Conservation (phyloP, 2,329 filamentous ascomycete genomes). For the Coniochaeta pulveracea region DNA sequence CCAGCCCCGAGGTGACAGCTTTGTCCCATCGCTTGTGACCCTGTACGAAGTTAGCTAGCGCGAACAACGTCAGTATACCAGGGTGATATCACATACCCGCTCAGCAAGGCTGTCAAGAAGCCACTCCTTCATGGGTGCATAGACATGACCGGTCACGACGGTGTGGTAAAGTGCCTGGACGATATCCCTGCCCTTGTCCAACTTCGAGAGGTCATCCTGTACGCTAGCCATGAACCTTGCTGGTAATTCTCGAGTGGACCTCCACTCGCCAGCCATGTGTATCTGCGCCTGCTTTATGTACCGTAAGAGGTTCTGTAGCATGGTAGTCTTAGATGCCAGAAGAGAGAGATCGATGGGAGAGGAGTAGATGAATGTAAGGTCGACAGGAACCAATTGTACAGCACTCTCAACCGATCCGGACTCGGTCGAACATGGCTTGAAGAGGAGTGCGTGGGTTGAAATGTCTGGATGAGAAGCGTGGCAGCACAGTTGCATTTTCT, state of each 20-base stretch:
- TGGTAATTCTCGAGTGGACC: slow-evolving; percentile 69
- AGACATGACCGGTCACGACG: slow-evolving; percentile 72
- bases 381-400: slow-evolving; percentile 61
- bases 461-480: slow-evolving; percentile 64
- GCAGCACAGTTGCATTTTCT: slow-evolving; percentile 29
- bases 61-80: neutral
- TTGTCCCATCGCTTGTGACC: slow-evolving; percentile 95
- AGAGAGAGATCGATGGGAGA: slow-evolving; percentile 73
- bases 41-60: slow-evolving; percentile 26
- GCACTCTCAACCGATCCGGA: slow-evolving; percentile 25
- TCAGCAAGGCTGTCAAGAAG: slow-evolving; percentile 74
- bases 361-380: slow-evolving; percentile 71
- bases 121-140: slow-evolving; percentile 71
- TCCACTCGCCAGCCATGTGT: slow-evolving; percentile 75
- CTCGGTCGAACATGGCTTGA: too few species aligned
- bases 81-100: slow-evolving; percentile 44
- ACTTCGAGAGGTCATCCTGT: slow-evolving; percentile 61
- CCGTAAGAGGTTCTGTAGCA: slow-evolving; percentile 73
- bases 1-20: slow-evolving; percentile 65
- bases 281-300: slow-evolving; percentile 74
- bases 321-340: slow-evolving; percentile 76
- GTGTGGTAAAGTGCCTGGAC: slow-evolving; percentile 73
- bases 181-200: slow-evolving; percentile 47
- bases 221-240: slow-evolving; percentile 67
- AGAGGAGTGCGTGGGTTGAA: slow-evolving; percentile 66